Base-by-base conservation (phyloP, 495 filamentous ascomycete species). In the Neurospora africana region DNA sequence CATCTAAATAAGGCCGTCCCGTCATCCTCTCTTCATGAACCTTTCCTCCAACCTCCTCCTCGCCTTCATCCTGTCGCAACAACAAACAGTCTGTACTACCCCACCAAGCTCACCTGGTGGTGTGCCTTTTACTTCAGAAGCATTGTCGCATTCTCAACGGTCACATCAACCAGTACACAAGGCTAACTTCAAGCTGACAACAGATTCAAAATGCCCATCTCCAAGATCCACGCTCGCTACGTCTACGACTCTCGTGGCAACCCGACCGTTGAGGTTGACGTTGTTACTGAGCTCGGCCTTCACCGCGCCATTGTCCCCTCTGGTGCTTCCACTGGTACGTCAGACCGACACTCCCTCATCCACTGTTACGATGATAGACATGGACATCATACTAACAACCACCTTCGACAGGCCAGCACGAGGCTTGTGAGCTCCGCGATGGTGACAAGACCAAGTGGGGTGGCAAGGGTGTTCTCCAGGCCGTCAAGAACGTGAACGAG, bases 201-300 rank as follows among this genome's bases (percentile, higher is more conserved):
- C 73, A 69, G 8, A 71, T 69, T 36, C 74, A 93, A 78, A 72
- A 99, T 98, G 96, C 86, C 91, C 79, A 98, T 99, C 87, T 89
- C 91, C 81, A 98, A 98, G 89, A 92, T 99, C 83, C 94, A 98
- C 89, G 96, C 95, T 80, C 95, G 96, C 80, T 93, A 90, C 76
- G 93, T 99, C 86, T 99, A 99, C 88, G 96, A 99, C 90, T 98
- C 95, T 82, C 96, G 96, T 81, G 96, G 95, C 81, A 98, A 97
- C 88, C 93, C 93, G 76, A 97, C 93, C 81, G 93, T 95, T 78
- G 84, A 87, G 82, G 96, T 98, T 76, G 96, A 98, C 82, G 89
- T 99, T 80, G 91, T 96, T 84, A 98, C 95, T 75, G 92, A 95
- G 85, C 95, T 91, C 77, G 96, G 96, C 77, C 90, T 99, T 47